Conservation (phyloP, 331 rosid species). For the Pyrus hybrid region DNA sequence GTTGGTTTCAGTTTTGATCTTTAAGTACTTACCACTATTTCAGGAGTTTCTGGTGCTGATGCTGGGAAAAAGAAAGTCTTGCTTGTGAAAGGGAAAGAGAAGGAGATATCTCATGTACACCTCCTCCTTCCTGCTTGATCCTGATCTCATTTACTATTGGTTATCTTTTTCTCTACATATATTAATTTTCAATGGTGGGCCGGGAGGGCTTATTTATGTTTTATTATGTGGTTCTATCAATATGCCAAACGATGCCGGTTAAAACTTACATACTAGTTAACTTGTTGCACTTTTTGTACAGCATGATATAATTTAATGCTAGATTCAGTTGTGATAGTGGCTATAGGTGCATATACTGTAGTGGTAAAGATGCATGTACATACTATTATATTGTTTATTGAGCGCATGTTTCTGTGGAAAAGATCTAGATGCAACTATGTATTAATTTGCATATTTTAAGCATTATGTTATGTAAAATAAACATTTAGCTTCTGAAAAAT, state of each 20-base stretch:
- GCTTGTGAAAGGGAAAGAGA: slow-evolving; percentile 68
- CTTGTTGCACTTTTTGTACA: background rate
- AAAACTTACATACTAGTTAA: background rate
- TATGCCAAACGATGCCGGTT: background rate
- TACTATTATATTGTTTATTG: background rate
- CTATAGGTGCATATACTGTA: no score
- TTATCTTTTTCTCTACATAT: background rate
- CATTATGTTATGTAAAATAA: background rate
- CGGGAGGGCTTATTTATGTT: background rate
- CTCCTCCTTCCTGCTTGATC: background rate
- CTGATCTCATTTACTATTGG: background rate
- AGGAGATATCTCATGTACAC: slow-evolving; percentile 49
- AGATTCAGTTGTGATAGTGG: background rate
- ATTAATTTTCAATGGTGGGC: background rate
- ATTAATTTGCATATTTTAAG: background rate
- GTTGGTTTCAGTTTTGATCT: background rate
- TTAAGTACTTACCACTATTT: slow-evolving; percentile 20
- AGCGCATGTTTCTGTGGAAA: background rate
- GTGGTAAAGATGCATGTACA: no score
- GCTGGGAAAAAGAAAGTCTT: slow-evolving; percentile 65
- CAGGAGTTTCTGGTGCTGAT: slow-evolving; percentile 45
- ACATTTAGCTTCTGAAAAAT: background rate
- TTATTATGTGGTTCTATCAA: background rate
- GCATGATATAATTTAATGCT: background rate
- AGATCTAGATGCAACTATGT: background rate